Base-by-base conservation (phyloP, 106 monocot genomes). In the Chionographis japonica region DNA sequence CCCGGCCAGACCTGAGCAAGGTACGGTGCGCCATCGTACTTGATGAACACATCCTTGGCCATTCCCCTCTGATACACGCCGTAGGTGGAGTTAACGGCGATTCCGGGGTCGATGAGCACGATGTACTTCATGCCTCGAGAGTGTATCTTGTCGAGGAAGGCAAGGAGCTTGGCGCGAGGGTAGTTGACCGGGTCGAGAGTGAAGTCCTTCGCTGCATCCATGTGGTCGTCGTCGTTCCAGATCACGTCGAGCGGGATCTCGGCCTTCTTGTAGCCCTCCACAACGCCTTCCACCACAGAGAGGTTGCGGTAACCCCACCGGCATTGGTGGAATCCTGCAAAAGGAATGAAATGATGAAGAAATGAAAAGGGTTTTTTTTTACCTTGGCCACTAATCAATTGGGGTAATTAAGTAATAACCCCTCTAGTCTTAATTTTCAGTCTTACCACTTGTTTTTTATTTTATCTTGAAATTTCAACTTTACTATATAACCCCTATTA, bases 161-260 rank as follows among this genome's bases (percentile, higher is more conserved):
- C 61, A 0, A 87, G 82, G 37, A 93, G 78, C 52, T 87, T 75
- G 0, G 80, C 57, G n/a, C 86, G 86, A 8, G 98, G 98, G 55
- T 83, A 98, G 69, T 90, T 90, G 40, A 92, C 51, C 0, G 90
- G 85, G 55, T 90, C 87, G 6, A 98, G 87, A 3, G 98, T 98
- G 83, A 98, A 98, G 57, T 98, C 98, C 72, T 98, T 98, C 17
- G 83, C 72, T 0, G 87, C 90, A 15, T 93, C 93, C 98, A 98
- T 98, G 76, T 98, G 93, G 56, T 98, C 98, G 52, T 93, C 93
- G n/a, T 98, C 98, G 17, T 76, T 98, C 98, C 98, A 98, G 18
- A 98, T 98, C 8, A 98, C 98, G 50, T 98, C 98, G 0, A 98
- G 82, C 0, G 98, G 98, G 16, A 98, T 98, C 40, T 56, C 58